phyloP scores from a whole-genome alignment of 352 stramenopile genomes.

The Pythium guiyangense region DNA sequence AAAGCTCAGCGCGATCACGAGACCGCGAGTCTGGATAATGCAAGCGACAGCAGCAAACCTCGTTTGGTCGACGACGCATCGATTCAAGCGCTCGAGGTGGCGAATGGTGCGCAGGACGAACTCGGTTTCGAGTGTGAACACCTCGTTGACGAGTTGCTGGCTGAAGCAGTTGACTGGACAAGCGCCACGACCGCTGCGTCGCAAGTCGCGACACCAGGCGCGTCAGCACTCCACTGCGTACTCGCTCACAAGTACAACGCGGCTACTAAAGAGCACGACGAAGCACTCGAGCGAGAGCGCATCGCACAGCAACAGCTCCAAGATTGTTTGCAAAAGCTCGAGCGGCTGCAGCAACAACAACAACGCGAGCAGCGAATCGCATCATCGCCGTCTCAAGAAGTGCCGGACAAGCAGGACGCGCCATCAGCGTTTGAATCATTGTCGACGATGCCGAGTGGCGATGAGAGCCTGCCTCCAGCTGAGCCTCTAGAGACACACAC shows the following conservation, averaged over 20 bases:
- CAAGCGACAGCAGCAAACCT: background rate
- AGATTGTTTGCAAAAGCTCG: constrained; percentile 17
- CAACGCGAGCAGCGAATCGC: background rate
- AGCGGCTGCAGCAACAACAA: constrained; percentile 11
- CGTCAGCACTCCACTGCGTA: constrained; percentile 28
- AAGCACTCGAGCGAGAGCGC: constrained; percentile 30
- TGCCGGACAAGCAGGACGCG: background rate
- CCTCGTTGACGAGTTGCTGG: too few relatives aligned
- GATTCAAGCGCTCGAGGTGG: too few relatives aligned
- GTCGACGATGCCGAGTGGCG: background rate
- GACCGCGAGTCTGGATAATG: background rate
- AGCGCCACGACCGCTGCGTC: background rate
- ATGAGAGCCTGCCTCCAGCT: background rate
- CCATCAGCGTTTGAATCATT: background rate
- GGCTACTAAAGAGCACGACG: constrained; percentile 37
- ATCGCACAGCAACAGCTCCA: constrained; percentile 20
- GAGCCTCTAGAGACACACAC: background rate
- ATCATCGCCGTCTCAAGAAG: background rate
- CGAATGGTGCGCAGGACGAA: too few relatives aligned
- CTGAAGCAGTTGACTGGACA: too few relatives aligned
- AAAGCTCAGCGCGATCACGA: too few relatives aligned
- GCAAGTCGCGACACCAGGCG: background rate
- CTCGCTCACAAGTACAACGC: constrained; percentile 37
- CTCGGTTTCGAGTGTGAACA: too few relatives aligned
- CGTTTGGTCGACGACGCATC: background rate